phyloP scores from a whole-genome alignment of 108 stramenopile genomes.

The Stephanodiscus triporus region DNA sequence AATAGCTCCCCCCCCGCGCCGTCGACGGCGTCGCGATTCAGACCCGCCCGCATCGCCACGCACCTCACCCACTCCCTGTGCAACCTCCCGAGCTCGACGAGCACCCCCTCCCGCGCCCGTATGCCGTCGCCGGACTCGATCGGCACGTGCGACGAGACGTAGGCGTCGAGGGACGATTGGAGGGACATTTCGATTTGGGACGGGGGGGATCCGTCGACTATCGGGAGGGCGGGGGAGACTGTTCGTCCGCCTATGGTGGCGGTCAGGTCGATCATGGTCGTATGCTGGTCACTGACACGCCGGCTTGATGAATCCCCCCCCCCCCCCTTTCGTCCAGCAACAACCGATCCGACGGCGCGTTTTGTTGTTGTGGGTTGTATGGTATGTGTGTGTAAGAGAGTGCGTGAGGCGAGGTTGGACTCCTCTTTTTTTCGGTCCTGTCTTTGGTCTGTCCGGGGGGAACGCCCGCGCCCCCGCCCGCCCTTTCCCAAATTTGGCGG shows the following conservation, averaged over 20 bases:
- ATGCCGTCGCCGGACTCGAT: slow-evolving; percentile 79
- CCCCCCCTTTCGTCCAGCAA: too few relatives aligned
- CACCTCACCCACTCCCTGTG: slow-evolving; percentile 75
- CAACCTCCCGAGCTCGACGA: slow-evolving; percentile 70
- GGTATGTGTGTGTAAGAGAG: too few relatives aligned
- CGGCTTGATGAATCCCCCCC: too few relatives aligned
- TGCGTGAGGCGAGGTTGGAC: too few relatives aligned
- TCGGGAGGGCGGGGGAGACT: slow-evolving; percentile 74
- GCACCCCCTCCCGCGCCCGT: slow-evolving; percentile 75
- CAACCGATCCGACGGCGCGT: too few relatives aligned
- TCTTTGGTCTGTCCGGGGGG: too few relatives aligned
- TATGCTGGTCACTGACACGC: too few relatives aligned
- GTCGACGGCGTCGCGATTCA: slow-evolving; percentile 64
- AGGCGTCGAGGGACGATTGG: slow-evolving; percentile 50
- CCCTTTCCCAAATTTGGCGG: too few relatives aligned
- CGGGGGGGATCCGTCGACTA: slow-evolving; percentile 69
- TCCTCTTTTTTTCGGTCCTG: too few relatives aligned
- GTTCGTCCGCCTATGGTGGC: slow-evolving; percentile 77
- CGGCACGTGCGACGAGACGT: slow-evolving; percentile 64
- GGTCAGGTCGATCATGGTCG: slow-evolving; percentile 47
- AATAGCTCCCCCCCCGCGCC: slow-evolving; percentile 85
- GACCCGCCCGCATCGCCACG: slow-evolving; percentile 61
- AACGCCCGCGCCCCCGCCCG: too few relatives aligned
- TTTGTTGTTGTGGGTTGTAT: too few relatives aligned
- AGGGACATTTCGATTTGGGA: slow-evolving; percentile 62